Percentiles rank a stretch among this genome's conserved stretches.
Evolutionary conservation across 2,329 filamentous ascomycete genomes (phyloP).

Genomic region (Sarocladium strictum): DNA sequence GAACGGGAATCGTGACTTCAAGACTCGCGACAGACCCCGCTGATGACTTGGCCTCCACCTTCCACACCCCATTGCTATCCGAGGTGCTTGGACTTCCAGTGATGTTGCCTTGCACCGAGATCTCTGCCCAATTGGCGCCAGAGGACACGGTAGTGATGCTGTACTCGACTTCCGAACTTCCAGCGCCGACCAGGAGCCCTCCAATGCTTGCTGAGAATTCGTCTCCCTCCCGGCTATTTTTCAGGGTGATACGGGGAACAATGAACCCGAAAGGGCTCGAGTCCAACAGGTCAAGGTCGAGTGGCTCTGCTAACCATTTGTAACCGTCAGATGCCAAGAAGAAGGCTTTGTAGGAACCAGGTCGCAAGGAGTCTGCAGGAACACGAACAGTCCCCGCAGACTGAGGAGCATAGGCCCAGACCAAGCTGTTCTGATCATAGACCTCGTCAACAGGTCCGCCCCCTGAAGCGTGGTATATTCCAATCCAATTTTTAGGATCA

Average conservation of each 20-base stretch:
- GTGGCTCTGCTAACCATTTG: constrained; percentile 27
- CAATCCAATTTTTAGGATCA: constrained; percentile 30
- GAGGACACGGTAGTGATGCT: constrained; percentile 19
- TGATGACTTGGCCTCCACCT: constrained; percentile 22
- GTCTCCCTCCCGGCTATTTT: constrained; percentile 30
- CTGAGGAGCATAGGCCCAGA: constrained; percentile 27
- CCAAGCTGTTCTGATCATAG: constrained; percentile 21
- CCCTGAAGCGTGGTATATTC: constrained; percentile 24
- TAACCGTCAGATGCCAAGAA: constrained; percentile 31
- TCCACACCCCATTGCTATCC: constrained; percentile 15
- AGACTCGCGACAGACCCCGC: constrained; percentile 20
- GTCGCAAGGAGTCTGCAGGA: constrained; percentile 16
- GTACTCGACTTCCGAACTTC: constrained; percentile 20
- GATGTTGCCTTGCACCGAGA: constrained; percentile 26
- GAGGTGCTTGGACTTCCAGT: constrained; percentile 26
- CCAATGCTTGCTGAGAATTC: constrained; percentile 23
- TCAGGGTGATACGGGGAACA: constrained; percentile 21
- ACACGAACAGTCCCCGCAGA: constrained; percentile 22
- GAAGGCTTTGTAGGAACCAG: constrained; percentile 29
- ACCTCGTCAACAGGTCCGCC: constrained; percentile 28
- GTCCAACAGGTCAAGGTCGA: constrained; percentile 22
- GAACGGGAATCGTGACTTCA: constrained; percentile 27
- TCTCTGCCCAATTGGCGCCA: constrained; percentile 25
- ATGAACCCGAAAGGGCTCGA: constrained; percentile 21
- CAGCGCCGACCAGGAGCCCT: constrained; percentile 25